Conservation (phyloP, 768 basidiomycete species). For the Hydnomerulius pinastri region DNA sequence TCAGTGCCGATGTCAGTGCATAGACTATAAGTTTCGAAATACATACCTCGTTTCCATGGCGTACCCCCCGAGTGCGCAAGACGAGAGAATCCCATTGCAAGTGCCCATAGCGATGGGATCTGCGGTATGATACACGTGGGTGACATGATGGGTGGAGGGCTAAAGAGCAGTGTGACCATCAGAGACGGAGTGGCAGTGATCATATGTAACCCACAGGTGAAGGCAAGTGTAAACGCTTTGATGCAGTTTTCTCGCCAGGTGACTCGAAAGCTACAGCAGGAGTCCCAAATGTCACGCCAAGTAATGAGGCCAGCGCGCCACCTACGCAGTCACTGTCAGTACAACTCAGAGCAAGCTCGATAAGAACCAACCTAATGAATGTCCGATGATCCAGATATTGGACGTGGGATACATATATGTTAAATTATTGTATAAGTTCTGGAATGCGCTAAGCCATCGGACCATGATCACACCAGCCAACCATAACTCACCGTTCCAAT, state of each 20-base stretch:
- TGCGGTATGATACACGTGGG: slow-evolving; percentile 91
- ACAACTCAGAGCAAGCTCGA: background rate
- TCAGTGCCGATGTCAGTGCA: no score
- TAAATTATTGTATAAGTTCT: slow-evolving; percentile 95
- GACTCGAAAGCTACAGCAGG: slow-evolving; percentile 90
- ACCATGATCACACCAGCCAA: background rate
- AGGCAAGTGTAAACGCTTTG: slow-evolving; percentile 81
- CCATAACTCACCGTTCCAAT: slow-evolving; percentile 72
- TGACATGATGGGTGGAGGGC: slow-evolving; percentile 78
- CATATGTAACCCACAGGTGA: slow-evolving; percentile 57
- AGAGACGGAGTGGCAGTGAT: background rate
- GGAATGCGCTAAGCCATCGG: slow-evolving; percentile 5
- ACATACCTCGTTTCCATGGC: slow-evolving; percentile 77
- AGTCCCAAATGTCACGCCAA: slow-evolving; percentile 86
- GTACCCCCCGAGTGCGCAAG: slow-evolving; percentile 86
- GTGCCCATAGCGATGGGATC: slow-evolving; percentile 93
- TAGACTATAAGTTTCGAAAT: no score
- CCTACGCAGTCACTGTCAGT: slow-evolving; percentile 35
- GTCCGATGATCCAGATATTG: slow-evolving; percentile 86
- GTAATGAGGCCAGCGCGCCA: slow-evolving; percentile 74
- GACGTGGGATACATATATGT: slow-evolving; percentile 90
- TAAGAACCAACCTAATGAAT: slow-evolving; percentile 60
- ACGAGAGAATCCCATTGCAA: slow-evolving; percentile 78
- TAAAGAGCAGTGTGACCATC: slow-evolving; percentile 22
- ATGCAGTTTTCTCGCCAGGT: slow-evolving; percentile 83